These are phyloP conservation scores for Ceratocystis destructans DNA, from an alignment of 2,329 filamentous ascomycete genomes.

Conservation along the genomic window DNA sequence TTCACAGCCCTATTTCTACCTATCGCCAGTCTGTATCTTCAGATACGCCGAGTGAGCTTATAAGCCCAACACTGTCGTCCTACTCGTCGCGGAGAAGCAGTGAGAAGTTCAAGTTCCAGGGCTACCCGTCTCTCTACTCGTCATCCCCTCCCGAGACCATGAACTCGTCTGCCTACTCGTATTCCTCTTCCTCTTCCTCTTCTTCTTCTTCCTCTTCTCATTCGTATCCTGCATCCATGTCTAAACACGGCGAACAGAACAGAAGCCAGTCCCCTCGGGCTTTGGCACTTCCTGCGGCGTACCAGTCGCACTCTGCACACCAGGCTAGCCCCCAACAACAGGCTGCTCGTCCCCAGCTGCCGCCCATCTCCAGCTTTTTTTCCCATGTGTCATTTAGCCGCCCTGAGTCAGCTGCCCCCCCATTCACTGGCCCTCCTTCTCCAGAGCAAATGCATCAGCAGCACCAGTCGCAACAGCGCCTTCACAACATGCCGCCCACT, in stretches of 20 bases:
- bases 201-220: neutral
- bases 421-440: neutral
- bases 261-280: neutral
- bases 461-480: neutral
- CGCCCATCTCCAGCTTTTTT: slow-evolving; percentile 3
- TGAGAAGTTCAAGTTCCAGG: slow-evolving; percentile 2
- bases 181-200: neutral
- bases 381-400: neutral
- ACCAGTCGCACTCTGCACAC: neutral
- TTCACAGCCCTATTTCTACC: slow-evolving; percentile 2
- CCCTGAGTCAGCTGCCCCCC: neutral
- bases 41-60: slow-evolving; percentile 1
- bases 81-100: slow-evolving; percentile 5
- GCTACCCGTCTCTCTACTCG: slow-evolving; percentile 3
- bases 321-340: neutral
- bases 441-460: neutral
- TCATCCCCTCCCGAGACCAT: neutral
- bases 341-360: neutral
- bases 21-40: neutral
- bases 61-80: slow-evolving; percentile 1
- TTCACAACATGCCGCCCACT: neutral
- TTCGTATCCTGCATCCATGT: neutral
- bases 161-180: neutral
- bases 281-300: neutral
- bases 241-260: neutral